Base-by-base conservation (phyloP, 306 rosid species). In the Malus orientalis region DNA sequence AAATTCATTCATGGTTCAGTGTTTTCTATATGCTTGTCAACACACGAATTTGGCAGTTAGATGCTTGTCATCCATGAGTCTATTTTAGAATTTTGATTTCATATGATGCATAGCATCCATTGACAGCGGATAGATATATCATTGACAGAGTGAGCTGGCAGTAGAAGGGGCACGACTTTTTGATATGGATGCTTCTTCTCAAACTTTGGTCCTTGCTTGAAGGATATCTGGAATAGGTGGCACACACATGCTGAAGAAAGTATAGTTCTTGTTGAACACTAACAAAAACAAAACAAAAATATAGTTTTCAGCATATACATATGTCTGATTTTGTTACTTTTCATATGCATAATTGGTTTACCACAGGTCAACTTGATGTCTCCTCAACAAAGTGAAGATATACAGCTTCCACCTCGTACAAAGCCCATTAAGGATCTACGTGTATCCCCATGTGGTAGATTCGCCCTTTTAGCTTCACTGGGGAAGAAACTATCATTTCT, bases 401-500 rank as follows among this genome's bases (percentile, higher is more conserved):
- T 74, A 60, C 69, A 59, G 42, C 77, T 60, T 61, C 69, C 77
- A 10, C 55, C n/a, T 22, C 47, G 58, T 23, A 61, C 54, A 60
- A 74, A 61, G 30, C 69, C 77, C 58, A 62, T 74, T 40, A 74
- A 74, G 77, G 77, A 74, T 62, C 42, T 74, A 74, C 44, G 27
- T 3, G 8, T 74, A 33, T 74, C 77, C 25, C 77, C 70, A 27
- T 74, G 77, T 74, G 69, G 77, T 60, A 73, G 54, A 23, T 40
- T 74, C 77, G 61, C 69, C 59, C 77, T 74, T 74, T 61, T 74
- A 61, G 77, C 77, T 74, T 74, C 77, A 62, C 19, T 74, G 42
- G 77, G 77, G n/a, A 74, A 74, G 69, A 74, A 74, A 59, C 27
- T 60, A 45, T 74, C 77, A 27, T 5, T 74, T 74, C 77, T 74